Base-by-base conservation (phyloP, 164 flowering plant genomes). In the Santalum album region DNA sequence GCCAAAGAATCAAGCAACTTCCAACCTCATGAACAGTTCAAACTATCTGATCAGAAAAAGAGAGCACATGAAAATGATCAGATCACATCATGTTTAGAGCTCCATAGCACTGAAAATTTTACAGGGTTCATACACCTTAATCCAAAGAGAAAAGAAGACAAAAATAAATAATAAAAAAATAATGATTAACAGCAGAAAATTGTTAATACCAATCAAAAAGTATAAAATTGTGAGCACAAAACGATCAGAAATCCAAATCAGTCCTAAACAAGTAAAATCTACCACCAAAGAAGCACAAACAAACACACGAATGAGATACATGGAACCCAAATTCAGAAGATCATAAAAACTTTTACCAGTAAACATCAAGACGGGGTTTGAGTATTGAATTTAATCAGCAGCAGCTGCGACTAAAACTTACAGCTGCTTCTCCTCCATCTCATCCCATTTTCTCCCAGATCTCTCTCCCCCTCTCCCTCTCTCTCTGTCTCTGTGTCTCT, bases 371-470 rank as follows among this genome's bases (percentile, higher is more conserved):
- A 50, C 21, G 2, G 18, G 23, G 1, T 39, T 17, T 15, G 19
- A 11, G 54, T 26, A 9, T 11, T 11, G 16, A 38, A 38, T 57
- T 39, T 20, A 25, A 19, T 46, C 36, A 45, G 57, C 63, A 45
- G 57, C 63, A 58, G 68, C 68, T 38, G 44, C 32, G 10, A 44
- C 21, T 24, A 56, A 53, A 27, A 36, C 6, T 4, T 25, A 18
- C 24, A 62, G 66, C 64, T 54, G 71, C 67, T 62, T 45, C 14
- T 27, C 6, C 34, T 29, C 51, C 38, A 38, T 62, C 51, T 67
- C 71, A 67, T 7, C 67, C 71, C 71, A 62, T 58, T 18, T 9
- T 54, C 54, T 19, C 42, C 46, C 52, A 40, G 63, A 61, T 70
- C 69, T 56, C 56, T 51, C 21, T 20, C 49, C 42, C 40, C 32